Percentiles rank a stretch among this genome's conserved stretches.
phyloP scores from a whole-genome alignment of 2,329 filamentous ascomycete species.

The Fusarium dlaminii region DNA sequence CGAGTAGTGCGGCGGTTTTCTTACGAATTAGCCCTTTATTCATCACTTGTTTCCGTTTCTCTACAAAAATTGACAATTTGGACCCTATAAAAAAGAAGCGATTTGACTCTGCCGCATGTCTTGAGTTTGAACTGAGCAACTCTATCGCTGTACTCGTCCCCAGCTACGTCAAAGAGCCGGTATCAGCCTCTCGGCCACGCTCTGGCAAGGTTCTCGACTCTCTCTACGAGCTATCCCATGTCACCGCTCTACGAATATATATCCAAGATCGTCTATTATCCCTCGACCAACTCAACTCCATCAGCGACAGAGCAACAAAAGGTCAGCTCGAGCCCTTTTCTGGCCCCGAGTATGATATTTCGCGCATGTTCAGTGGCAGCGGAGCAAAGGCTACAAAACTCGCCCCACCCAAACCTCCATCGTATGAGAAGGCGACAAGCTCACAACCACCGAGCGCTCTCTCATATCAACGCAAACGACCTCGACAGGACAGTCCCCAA shows the following conservation, averaged over 20 bases:
- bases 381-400: not conserved
- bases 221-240: not conserved
- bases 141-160: not conserved
- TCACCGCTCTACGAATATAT: not conserved
- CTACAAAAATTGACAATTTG: not conserved
- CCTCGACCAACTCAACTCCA: not conserved
- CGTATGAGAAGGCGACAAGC: not conserved
- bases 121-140: not conserved
- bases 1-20: not conserved
- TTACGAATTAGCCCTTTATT: not conserved
- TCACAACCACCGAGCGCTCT: not conserved
- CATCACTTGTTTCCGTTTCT: not conserved
- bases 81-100: not conserved
- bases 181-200: not conserved
- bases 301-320: not conserved
- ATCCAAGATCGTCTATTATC: not conserved
- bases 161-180: not conserved
- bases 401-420: not conserved
- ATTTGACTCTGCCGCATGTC: not conserved
- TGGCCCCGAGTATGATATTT: not conserved
- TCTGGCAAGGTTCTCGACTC: constrained; percentile 5
- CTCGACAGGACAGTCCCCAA: not conserved
- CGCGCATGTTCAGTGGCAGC: constrained; percentile 6
- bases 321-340: not conserved
- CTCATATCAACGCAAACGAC: not conserved